Percentiles rank a stretch among this genome's conserved stretches.
phyloP scores from a whole-genome alignment of 108 stramenopile genomes.

The Cyclotella cryptica region DNA sequence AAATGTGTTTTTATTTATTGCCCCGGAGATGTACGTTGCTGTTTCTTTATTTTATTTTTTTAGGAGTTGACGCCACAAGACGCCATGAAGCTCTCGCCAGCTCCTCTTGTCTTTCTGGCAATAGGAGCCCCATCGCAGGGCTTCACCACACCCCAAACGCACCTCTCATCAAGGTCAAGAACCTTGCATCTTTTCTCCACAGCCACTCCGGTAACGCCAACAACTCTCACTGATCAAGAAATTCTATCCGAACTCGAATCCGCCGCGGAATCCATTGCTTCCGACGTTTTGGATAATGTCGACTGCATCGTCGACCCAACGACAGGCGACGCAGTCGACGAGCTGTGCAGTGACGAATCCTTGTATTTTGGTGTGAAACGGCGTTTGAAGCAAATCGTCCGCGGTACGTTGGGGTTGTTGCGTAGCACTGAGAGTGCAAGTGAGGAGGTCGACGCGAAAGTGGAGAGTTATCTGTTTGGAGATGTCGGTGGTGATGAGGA shows the following conservation, averaged over 20 bases:
- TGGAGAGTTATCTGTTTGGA: slow-evolving; percentile 32
- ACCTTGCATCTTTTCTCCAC: background rate
- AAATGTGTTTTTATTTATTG: too few relatives aligned
- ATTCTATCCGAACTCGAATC: slow-evolving; percentile 55
- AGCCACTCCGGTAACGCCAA: background rate
- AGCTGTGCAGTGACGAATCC: slow-evolving; percentile 73
- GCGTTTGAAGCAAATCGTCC: slow-evolving; percentile 60
- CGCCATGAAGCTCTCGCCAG: background rate
- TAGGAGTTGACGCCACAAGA: too few relatives aligned
- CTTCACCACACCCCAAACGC: slow-evolving; percentile 7
- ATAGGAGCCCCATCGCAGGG: background rate
- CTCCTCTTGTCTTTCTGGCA: background rate
- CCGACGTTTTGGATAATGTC: slow-evolving; percentile 68
- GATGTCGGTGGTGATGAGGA: slow-evolving; percentile 35
- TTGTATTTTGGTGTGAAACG: slow-evolving; percentile 56
- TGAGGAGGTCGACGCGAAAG: slow-evolving; percentile 21
- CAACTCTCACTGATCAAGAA: slow-evolving; percentile 29
- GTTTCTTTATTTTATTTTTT: too few relatives aligned
- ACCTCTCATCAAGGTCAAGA: slow-evolving; percentile 6
- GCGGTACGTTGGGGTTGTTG: slow-evolving; percentile 60
- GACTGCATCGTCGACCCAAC: slow-evolving; percentile 66
- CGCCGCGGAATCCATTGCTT: slow-evolving; percentile 62
- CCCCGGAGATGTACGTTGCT: too few relatives aligned
- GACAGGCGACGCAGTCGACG: slow-evolving; percentile 63
- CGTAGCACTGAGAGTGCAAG: slow-evolving; percentile 35